A percentile compares a stretch with the other conserved stretches of the same genome.
These are phyloP conservation scores for Chrysanthemum seticuspe DNA, from an alignment of 129 eudicot species.

Conservation along the genomic window DNA sequence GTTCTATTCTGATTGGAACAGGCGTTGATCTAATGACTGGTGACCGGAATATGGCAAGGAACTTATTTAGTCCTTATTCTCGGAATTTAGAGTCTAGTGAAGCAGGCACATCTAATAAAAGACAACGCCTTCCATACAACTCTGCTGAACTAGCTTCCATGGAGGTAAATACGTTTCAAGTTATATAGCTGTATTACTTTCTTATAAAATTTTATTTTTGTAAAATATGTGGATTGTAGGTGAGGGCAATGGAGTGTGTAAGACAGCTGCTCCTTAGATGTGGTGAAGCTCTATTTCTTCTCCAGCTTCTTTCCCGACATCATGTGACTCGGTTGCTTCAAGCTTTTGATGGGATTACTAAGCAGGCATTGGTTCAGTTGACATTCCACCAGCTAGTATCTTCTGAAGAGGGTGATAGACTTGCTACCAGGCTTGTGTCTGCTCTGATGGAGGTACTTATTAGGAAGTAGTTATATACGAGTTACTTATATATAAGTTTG, in stretches of 20 bases:
- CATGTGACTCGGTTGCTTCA: conserved; percentile 77
- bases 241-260: conserved; percentile 90
- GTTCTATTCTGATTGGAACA: conserved; percentile 80
- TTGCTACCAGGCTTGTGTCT: conserved; percentile 88
- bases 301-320: conserved; percentile 92
- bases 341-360: conserved; percentile 54
- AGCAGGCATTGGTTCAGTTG: conserved; percentile 59
- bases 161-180: conserved; percentile 54
- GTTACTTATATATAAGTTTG: no score
- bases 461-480: neutral
- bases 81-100: conserved; percentile 52
- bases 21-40: conserved; percentile 63
- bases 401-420: conserved; percentile 87
- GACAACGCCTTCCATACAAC: conserved; percentile 85
- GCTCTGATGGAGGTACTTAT: conserved; percentile 86
- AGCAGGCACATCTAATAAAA: conserved; percentile 62
- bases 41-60: conserved; percentile 65
- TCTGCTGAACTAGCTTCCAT: conserved; percentile 94
- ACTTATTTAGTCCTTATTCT: conserved; percentile 63
- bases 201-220: neutral
- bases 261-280: conserved; percentile 93
- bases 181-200: neutral
- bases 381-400: conserved; percentile 92
- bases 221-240: conserved; percentile 41
- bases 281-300: conserved; percentile 83